These are phyloP conservation scores for Pelargonium citronellum DNA, from an alignment of 441 rosid genomes.

Conservation along the genomic window DNA sequence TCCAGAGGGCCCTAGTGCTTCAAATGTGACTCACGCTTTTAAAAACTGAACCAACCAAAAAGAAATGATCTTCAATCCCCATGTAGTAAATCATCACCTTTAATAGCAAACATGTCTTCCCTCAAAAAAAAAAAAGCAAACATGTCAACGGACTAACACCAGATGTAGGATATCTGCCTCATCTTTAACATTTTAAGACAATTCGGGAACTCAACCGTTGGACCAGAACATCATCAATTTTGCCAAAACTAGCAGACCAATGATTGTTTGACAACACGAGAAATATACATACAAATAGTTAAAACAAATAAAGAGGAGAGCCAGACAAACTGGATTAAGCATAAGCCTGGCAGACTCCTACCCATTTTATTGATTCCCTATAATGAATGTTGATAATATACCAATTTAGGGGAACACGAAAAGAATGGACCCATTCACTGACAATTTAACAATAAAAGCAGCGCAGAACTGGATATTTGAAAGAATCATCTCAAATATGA, in stretches of 20 bases:
- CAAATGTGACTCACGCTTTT: too few relatives aligned
- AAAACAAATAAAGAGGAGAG: not conserved
- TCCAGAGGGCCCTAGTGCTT: too few relatives aligned
- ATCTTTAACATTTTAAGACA: not conserved
- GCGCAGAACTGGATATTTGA: not conserved
- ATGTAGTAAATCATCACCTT: too few relatives aligned
- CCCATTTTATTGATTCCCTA: not conserved
- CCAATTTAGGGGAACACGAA: not conserved
- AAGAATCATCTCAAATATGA: not conserved
- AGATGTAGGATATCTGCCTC: not conserved
- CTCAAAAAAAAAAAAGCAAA: too few relatives aligned
- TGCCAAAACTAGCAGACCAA: not conserved
- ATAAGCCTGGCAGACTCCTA: not conserved
- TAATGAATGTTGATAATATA: not conserved
- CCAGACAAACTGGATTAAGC: not conserved
- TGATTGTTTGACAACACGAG: not conserved
- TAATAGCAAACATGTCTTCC: too few relatives aligned
- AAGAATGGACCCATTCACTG: not conserved
- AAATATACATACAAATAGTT: not conserved
- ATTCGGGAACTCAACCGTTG: not conserved
- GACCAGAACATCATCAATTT: not conserved
- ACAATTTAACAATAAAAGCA: not conserved
- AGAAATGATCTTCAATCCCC: not conserved
- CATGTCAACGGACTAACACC: too few relatives aligned
- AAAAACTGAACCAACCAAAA: too few relatives aligned